Conservation (phyloP, 2,329 filamentous ascomycete genomes). For the Teratosphaeria epicoccoides region DNA sequence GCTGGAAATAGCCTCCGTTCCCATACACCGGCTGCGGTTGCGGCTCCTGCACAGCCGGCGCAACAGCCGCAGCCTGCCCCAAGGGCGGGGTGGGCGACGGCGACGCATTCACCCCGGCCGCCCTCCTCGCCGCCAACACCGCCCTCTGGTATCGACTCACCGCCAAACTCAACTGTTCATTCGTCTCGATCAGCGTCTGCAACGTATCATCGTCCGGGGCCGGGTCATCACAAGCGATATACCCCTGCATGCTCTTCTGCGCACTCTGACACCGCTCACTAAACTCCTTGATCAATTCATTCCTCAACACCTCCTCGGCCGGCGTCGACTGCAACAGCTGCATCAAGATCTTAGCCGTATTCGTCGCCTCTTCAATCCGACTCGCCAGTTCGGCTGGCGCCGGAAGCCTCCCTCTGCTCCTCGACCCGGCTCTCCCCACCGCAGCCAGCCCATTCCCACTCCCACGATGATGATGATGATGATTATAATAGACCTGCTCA, state of each 20-base stretch:
- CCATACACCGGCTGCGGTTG: not conserved
- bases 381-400: slow-evolving; percentile 65
- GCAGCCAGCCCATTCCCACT: not conserved
- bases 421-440: not conserved
- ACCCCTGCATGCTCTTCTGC: slow-evolving; percentile 69
- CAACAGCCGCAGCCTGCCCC: not conserved
- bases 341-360: slow-evolving; percentile 80
- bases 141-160: slow-evolving; percentile 77
- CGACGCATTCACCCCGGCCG: slow-evolving; percentile 22
- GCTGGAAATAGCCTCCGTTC: not conserved
- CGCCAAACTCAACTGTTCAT: slow-evolving; percentile 76
- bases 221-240: slow-evolving; percentile 71
- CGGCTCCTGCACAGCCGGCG: slow-evolving; percentile 1
- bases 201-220: slow-evolving; percentile 86
- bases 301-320: slow-evolving; percentile 59
- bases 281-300: slow-evolving; percentile 91
- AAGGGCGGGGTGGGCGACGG: slow-evolving; percentile 10
- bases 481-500: not conserved
- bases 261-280: slow-evolving; percentile 74
- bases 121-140: slow-evolving; percentile 48
- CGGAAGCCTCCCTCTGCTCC: slow-evolving; percentile 37
- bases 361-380: slow-evolving; percentile 79
- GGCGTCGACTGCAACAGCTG: slow-evolving; percentile 85
- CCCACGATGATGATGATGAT: too few relatives aligned
- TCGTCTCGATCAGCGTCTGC: slow-evolving; percentile 85